A percentile compares a stretch with the other conserved stretches of the same genome.
Conservation (phyloP, 495 filamentous ascomycete species). For the Viridothelium virens region DNA sequence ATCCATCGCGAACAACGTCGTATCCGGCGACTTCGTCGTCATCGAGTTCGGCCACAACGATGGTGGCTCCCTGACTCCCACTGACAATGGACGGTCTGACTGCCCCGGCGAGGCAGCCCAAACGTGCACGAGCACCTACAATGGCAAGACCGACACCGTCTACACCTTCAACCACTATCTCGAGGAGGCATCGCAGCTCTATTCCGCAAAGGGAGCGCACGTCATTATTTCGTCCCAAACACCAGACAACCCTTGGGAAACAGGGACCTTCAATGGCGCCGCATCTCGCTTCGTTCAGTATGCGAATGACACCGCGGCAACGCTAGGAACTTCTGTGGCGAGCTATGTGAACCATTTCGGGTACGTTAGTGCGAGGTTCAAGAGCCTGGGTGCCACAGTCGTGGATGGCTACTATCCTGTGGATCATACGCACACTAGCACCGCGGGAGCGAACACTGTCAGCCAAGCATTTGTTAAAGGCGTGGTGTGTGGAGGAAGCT, state of each 20-base stretch:
- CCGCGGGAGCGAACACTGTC: constrained; percentile 50
- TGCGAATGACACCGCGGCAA: constrained; percentile 42
- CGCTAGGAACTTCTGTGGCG: constrained; percentile 33
- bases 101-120: constrained; percentile 49
- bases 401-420: constrained; percentile 48
- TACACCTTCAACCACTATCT: constrained; percentile 53
- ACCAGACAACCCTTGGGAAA: constrained; percentile 57
- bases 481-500: constrained; percentile 38
- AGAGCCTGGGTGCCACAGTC: constrained; percentile 41
- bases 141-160: constrained; percentile 48
- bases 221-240: constrained; percentile 57
- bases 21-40: constrained; percentile 49
- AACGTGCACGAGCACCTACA: constrained; percentile 46
- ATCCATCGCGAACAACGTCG: constrained; percentile 42
- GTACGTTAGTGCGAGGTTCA: constrained; percentile 47
- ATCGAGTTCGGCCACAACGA: constrained; percentile 64
- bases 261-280: constrained; percentile 39
- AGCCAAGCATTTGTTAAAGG: constrained; percentile 57
- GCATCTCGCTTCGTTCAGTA: constrained; percentile 52
- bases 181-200: constrained; percentile 45
- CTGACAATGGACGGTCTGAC: constrained; percentile 54
- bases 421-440: constrained; percentile 60
- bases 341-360: constrained; percentile 56
- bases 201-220: constrained; percentile 51
- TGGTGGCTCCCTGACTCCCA: constrained; percentile 47